Percentiles rank a stretch among this genome's conserved stretches.
Evolutionary conservation across 345 rosid genomes (phyloP).

Genomic region (Boechera divaricarpa): DNA sequence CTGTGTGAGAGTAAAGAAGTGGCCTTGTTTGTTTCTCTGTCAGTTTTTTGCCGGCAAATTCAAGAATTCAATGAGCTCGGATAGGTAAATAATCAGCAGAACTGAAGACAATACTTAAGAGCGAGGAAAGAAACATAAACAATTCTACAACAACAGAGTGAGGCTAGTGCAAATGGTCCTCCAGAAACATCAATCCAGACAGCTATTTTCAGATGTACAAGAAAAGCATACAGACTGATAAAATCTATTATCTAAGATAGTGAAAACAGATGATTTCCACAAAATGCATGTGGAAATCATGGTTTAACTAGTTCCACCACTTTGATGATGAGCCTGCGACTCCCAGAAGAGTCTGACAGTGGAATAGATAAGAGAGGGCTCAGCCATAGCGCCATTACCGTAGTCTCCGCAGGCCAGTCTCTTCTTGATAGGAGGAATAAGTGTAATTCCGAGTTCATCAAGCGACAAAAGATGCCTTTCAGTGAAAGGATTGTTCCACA

Average conservation of each 20-base stretch:
- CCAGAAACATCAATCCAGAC: conserved; percentile 22
- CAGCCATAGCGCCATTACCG: conserved; percentile 93
- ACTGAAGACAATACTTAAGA: neutral
- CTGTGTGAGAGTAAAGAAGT: neutral
- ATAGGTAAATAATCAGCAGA: neutral
- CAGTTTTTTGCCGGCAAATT: neutral
- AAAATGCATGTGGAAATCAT: neutral
- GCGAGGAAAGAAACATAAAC: neutral
- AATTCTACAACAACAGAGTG: conserved; percentile 19
- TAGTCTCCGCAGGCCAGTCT: conserved; percentile 91
- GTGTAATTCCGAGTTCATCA: conserved; percentile 87
- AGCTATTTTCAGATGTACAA: conserved; percentile 32
- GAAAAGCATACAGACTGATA: conserved; percentile 16
- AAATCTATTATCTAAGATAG: neutral
- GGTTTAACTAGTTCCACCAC: conserved; percentile 34
- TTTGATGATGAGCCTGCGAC: conserved; percentile 53
- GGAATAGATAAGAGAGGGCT: conserved; percentile 78
- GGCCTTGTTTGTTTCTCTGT: conserved; percentile 12
- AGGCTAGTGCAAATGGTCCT: conserved; percentile 8
- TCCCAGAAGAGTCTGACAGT: conserved; percentile 77
- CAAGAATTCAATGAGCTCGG: neutral
- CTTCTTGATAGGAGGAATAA: conserved; percentile 83
- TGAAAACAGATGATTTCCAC: conserved; percentile 6
- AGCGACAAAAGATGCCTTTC: conserved; percentile 79
- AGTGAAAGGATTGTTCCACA: conserved; percentile 94